These are phyloP conservation scores for Fragaria ananassa DNA, from an alignment of 306 rosid genomes.

Conservation along the genomic window DNA sequence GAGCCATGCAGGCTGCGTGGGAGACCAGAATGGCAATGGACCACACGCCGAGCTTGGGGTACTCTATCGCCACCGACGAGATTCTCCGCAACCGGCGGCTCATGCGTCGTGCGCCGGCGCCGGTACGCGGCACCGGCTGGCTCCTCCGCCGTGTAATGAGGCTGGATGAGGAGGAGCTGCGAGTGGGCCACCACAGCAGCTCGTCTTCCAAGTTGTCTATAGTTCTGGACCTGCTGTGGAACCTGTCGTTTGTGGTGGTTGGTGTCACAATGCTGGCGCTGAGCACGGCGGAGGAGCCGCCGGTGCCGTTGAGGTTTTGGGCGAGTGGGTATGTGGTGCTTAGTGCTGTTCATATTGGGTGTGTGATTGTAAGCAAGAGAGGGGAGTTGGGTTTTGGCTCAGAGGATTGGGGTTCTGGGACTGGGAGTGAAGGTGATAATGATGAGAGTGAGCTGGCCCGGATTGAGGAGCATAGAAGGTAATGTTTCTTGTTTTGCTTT, in stretches of 20 bases:
- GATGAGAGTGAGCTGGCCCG: conserved; percentile 26
- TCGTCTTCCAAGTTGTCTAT: conserved; percentile 79
- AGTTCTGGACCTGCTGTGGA: conserved; percentile 64
- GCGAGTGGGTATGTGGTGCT: conserved; percentile 59
- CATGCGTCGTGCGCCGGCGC: conserved; percentile 43
- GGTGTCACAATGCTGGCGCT: conserved; percentile 47
- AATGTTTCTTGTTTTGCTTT: background rate
- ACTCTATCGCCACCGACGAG: conserved; percentile 32
- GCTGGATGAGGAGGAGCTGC: conserved; percentile 64
- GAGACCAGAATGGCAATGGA: background rate
- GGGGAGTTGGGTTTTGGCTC: conserved; percentile 11
- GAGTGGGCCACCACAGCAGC: conserved; percentile 57
- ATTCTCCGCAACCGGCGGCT: conserved; percentile 48
- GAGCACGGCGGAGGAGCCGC: conserved; percentile 56
- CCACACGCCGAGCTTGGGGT: conserved; percentile 18
- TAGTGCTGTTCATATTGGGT: conserved; percentile 49
- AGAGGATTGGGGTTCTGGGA: conserved; percentile 42
- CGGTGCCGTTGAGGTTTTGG: conserved; percentile 78
- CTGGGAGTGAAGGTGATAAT: conserved; percentile 52
- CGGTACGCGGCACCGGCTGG: conserved; percentile 47
- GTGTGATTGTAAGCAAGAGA: conserved; percentile 47
- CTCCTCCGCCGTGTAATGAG: conserved; percentile 68
- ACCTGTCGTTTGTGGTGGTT: conserved; percentile 44
- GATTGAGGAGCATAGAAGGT: conserved; percentile 52
- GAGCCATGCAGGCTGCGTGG: conserved; percentile 8